A percentile compares a stretch with the other conserved stretches of the same genome.
These are phyloP conservation scores for Alternaria sp. DNA, from an alignment of 2,329 filamentous ascomycete species.

Conservation along the genomic window DNA sequence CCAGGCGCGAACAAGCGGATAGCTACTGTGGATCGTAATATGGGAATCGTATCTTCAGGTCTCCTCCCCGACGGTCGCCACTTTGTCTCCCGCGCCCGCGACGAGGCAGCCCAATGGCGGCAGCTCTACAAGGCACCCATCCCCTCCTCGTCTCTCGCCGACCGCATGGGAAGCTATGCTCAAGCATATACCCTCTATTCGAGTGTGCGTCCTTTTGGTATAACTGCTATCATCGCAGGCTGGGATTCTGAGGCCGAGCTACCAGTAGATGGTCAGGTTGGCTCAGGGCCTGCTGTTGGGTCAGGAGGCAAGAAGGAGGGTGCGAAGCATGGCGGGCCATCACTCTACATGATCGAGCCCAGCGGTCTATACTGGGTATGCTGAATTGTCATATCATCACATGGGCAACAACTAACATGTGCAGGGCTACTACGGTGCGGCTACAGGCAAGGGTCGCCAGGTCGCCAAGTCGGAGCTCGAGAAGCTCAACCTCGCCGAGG, in stretches of 20 bases:
- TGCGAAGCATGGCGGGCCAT: constrained; percentile 85
- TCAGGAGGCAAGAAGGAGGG: constrained; percentile 81
- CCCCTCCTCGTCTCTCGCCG: constrained; percentile 83
- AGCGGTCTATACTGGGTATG: constrained; percentile 91
- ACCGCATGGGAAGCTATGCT: constrained; percentile 93
- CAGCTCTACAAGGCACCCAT: constrained; percentile 95
- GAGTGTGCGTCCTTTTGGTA: constrained; percentile 93
- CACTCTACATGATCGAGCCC: constrained; percentile 98
- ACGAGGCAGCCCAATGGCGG: constrained; percentile 92
- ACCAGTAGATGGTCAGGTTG: constrained; percentile 89
- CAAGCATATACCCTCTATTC: constrained; percentile 98
- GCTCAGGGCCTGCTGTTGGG: constrained; percentile 77
- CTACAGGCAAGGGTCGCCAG: constrained; percentile 95
- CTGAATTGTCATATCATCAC: neutral
- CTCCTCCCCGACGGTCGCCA: constrained; percentile 94
- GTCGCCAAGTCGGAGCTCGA: constrained; percentile 97
- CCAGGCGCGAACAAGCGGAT: constrained; percentile 96
- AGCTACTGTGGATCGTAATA: constrained; percentile 89
- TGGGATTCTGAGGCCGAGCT: constrained; percentile 89
- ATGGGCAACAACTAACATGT: constrained; percentile 11
- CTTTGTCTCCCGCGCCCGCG: constrained; percentile 91
- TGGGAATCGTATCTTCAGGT: constrained; percentile 92
- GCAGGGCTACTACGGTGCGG: constrained; percentile 93
- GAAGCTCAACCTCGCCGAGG: constrained; percentile 88
- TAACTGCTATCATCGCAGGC: constrained; percentile 91